Conservation (phyloP, 768 basidiomycete genomes). For the Phlegmacium glaucopus region DNA sequence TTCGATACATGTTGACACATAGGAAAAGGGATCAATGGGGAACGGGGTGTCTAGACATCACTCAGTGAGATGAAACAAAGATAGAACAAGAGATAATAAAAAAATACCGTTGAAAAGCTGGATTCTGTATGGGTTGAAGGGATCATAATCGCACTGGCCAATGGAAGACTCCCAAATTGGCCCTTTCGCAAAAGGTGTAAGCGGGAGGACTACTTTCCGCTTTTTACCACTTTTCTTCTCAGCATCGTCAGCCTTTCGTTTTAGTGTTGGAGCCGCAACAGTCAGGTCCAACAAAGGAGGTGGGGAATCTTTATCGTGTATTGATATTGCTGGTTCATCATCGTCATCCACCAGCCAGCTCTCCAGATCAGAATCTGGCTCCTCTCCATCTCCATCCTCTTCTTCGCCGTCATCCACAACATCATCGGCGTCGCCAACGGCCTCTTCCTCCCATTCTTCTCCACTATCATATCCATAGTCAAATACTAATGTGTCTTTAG, state of each 20-base stretch:
- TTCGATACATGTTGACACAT: constrained; percentile 49
- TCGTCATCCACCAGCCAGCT: constrained; percentile 80
- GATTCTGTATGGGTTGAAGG: constrained; percentile 72
- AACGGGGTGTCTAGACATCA: constrained; percentile 57
- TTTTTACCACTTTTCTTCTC: constrained; percentile 59
- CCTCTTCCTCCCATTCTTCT: constrained; percentile 94
- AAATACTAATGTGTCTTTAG: constrained; percentile 67
- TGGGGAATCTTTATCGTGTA: constrained; percentile 32
- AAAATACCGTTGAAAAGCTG: constrained; percentile 78
- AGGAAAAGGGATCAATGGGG: constrained; percentile 78
- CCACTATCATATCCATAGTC: constrained; percentile 96
- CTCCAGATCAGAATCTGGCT: constrained; percentile 72
- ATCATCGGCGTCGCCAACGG: constrained; percentile 59
- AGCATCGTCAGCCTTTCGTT: constrained; percentile 62
- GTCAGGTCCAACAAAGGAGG: constrained; percentile 30
- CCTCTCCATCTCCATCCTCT: constrained; percentile 54
- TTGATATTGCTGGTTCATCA: constrained; percentile 45
- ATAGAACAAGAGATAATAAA: neutral
- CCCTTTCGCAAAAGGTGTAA: constrained; percentile 80
- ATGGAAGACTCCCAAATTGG: constrained; percentile 76
- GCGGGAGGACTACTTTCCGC: constrained; percentile 70
- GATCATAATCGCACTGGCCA: constrained; percentile 63
- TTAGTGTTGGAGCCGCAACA: constrained; percentile 32
- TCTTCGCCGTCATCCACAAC: constrained; percentile 68
- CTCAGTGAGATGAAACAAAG: neutral